A percentile compares a stretch with the other conserved stretches of the same genome.
These are phyloP conservation scores for Verbena officinalis DNA, from an alignment of 257 asterid genomes.

Conservation along the genomic window DNA sequence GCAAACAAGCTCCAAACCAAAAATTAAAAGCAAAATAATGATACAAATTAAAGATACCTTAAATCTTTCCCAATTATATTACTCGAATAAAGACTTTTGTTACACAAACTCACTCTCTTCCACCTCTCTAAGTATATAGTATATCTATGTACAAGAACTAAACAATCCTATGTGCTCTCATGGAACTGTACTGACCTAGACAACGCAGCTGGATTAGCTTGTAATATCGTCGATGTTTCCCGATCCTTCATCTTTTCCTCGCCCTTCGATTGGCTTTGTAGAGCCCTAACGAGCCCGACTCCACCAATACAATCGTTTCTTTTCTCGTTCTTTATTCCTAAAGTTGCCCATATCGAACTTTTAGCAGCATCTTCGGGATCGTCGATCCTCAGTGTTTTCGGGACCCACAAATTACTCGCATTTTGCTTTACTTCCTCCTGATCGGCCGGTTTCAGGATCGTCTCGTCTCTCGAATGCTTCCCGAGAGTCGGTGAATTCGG, in stretches of 20 bases:
- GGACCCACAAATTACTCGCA: constrained; percentile 57
- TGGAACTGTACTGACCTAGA: constrained; percentile 76
- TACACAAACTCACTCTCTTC: constrained; percentile 23
- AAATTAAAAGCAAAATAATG: too few species aligned
- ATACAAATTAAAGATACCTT: too few species aligned
- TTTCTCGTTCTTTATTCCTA: constrained; percentile 66
- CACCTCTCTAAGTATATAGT: constrained; percentile 3
- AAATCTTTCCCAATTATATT: too few species aligned
- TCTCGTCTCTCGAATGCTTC: constrained; percentile 58
- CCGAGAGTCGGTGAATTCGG: constrained; percentile 50
- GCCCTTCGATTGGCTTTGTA: constrained; percentile 45
- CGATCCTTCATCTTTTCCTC: constrained; percentile 39
- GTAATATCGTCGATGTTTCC: constrained; percentile 57
- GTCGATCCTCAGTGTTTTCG: constrained; percentile 70
- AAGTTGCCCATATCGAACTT: constrained; percentile 79
- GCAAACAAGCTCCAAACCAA: too few species aligned
- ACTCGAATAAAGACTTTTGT: not conserved
- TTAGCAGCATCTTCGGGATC: constrained; percentile 76
- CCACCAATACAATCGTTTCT: constrained; percentile 43
- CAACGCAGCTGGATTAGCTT: constrained; percentile 88
- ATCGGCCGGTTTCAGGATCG: not conserved
- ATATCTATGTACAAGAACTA: constrained; percentile 33
- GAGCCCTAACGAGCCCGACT: constrained; percentile 58
- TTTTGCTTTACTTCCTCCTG: constrained; percentile 25
- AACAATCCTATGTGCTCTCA: constrained; percentile 50